These are phyloP conservation scores for Fagus crenata DNA, from an alignment of 306 rosid genomes.

Conservation along the genomic window DNA sequence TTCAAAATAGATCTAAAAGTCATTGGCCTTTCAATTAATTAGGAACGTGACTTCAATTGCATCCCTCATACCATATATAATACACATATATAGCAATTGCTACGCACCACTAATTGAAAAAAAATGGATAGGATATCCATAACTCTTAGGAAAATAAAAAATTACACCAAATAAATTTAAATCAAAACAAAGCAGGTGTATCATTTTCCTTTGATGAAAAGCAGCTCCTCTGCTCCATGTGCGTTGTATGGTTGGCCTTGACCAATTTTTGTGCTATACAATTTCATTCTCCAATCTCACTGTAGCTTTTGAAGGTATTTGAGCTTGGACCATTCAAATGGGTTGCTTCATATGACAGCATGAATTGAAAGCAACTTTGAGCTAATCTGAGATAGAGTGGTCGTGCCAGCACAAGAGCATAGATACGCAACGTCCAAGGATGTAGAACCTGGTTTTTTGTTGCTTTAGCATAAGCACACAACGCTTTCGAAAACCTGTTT, in stretches of 20 bases:
- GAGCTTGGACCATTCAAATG: not conserved
- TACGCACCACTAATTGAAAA: not conserved
- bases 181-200: not conserved
- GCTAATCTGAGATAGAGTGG: constrained; percentile 42
- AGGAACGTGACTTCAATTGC: not conserved
- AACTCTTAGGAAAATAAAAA: not conserved
- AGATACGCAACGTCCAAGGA: constrained; percentile 56
- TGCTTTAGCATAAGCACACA: constrained; percentile 50
- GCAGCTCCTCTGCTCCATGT: not conserved
- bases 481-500: constrained; percentile 42
- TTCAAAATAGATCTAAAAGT: no score
- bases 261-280: no score
- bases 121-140: not conserved
- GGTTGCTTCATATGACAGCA: not conserved
- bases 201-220: not conserved
- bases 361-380: not conserved
- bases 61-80: no score
- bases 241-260: not conserved
- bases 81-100: no score
- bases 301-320: no score
- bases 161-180: not conserved
- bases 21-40: not conserved
- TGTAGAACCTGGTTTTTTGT: constrained; percentile 58
- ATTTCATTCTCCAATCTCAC: no score
- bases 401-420: constrained; percentile 69